Evolutionary conservation across 1,284 basidiomycete genomes (phyloP), one percentile per base, ranked within the genome.

Genomic region (Irpex sp.): DNA sequence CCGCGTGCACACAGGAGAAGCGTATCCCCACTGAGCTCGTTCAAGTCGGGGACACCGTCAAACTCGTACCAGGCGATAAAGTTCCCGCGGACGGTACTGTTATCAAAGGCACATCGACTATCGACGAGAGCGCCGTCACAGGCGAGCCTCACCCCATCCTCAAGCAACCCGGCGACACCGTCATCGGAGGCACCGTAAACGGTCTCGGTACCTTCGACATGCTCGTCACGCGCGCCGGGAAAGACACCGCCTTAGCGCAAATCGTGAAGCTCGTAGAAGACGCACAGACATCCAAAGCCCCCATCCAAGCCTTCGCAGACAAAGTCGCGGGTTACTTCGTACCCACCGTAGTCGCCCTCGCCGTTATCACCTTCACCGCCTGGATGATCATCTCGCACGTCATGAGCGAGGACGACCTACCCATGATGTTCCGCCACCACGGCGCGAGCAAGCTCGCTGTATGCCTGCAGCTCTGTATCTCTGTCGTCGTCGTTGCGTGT

Each of bases 221-320:
- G 88, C 76, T 88, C 37, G 94, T 99, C 66, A 95, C 93, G 1
- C 90, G 95, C 21, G 94, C 97, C 1, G 97, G 97, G 56, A 91
- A 94, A 68, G 96, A 99, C 72, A 98, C 97, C 0, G 94, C 96
- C 0, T 83, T 99, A 4, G 84, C 94, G 2, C 97, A 99, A 77
- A 98, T 99, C 65, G 96, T 99, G 64, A 88, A 88, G 69, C 88
- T 99, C 61, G 97, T 99, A 64, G 94, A 98, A 72, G 96, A 99
- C 58, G 97, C 97, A 0, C 97, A 99, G 76, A 98, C 96, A 1
- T 91, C 88, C 64, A 99, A 99, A 75, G 96, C 97, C 1, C 97
- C 97, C 3, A 98, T 99, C 65, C 97, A 99, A 72, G 92, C 91
- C 5, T 98, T 98, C 73, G 96, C 96, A 2, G 97, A 99, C 75